Conservation (phyloP, 2,329 filamentous ascomycete species). For the Ascochyta lentis region DNA sequence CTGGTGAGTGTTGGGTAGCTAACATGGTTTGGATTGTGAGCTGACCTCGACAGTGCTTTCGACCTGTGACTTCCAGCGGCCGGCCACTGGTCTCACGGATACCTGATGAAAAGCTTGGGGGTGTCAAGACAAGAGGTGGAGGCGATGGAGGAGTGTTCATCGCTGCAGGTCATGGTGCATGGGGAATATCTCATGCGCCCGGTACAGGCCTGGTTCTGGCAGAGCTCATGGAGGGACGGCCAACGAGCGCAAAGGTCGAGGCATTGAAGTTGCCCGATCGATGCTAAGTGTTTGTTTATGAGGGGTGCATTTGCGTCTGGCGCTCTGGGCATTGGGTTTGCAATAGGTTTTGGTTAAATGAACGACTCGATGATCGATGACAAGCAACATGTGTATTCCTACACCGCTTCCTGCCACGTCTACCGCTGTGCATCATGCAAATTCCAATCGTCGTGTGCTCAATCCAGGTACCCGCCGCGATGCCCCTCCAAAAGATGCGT, state of each 20-base stretch:
- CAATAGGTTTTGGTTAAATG: not conserved
- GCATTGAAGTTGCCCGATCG: conserved; percentile 51
- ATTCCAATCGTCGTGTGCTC: conserved; percentile 3
- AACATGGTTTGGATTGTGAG: not conserved
- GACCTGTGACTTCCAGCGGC: conserved; percentile 70
- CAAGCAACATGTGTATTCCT: not conserved
- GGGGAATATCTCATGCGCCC: conserved; percentile 65
- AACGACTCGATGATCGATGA: conserved; percentile 4
- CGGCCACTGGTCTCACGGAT: conserved; percentile 68
- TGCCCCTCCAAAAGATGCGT: not conserved
- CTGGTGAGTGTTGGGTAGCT: conserved; percentile 49
- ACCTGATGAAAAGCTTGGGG: conserved; percentile 63
- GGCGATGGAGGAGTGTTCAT: conserved; percentile 71
- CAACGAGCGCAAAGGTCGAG: conserved; percentile 66
- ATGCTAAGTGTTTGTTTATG: not conserved
- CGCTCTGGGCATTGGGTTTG: not conserved
- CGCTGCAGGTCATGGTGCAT: conserved; percentile 76
- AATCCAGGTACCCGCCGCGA: conserved; percentile 14
- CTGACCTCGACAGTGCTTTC: conserved; percentile 62
- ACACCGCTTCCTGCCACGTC: conserved; percentile 1
- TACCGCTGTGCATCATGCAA: not conserved
- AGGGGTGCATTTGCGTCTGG: not conserved
- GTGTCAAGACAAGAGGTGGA: conserved; percentile 51
- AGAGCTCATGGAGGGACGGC: conserved; percentile 69
- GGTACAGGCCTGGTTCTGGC: conserved; percentile 75